These are phyloP conservation scores for Fraxinus ornus DNA, from an alignment of 305 asterid genomes.

Conservation along the genomic window DNA sequence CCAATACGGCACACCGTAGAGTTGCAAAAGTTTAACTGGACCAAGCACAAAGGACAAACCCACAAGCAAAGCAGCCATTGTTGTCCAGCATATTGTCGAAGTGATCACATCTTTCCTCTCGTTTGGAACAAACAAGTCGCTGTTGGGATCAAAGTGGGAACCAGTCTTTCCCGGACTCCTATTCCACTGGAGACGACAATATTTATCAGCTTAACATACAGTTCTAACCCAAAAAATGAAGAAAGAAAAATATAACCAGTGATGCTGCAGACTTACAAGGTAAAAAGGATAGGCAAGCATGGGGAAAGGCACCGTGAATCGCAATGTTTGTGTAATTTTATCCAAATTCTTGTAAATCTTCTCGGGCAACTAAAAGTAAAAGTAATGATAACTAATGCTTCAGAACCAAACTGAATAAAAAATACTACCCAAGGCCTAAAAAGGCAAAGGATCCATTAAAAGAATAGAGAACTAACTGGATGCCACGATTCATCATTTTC, in stretches of 20 bases:
- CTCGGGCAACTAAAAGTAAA: constrained; percentile 35
- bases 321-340: constrained; percentile 28
- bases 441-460: neutral
- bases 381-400: neutral
- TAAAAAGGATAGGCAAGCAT: constrained; percentile 56
- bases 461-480: constrained; percentile 49
- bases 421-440: neutral
- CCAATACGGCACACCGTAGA: constrained; percentile 71
- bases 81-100: constrained; percentile 70
- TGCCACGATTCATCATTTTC: constrained; percentile 97
- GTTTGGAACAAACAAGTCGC: constrained; percentile 55
- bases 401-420: neutral
- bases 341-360: constrained; percentile 39
- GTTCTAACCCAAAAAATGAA: neutral
- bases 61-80: constrained; percentile 61
- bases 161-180: constrained; percentile 90
- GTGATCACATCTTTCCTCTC: constrained; percentile 69
- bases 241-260: neutral
- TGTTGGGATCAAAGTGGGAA: constrained; percentile 76
- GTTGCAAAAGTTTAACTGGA: constrained; percentile 55
- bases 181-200: constrained; percentile 52
- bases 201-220: neutral
- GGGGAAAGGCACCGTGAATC: constrained; percentile 53
- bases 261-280: constrained; percentile 35
- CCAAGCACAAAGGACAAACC: constrained; percentile 54